Percentiles rank a stretch among this genome's conserved stretches.
Conservation (phyloP, 169 alveolate species). For the Plasmodium malariae region DNA sequence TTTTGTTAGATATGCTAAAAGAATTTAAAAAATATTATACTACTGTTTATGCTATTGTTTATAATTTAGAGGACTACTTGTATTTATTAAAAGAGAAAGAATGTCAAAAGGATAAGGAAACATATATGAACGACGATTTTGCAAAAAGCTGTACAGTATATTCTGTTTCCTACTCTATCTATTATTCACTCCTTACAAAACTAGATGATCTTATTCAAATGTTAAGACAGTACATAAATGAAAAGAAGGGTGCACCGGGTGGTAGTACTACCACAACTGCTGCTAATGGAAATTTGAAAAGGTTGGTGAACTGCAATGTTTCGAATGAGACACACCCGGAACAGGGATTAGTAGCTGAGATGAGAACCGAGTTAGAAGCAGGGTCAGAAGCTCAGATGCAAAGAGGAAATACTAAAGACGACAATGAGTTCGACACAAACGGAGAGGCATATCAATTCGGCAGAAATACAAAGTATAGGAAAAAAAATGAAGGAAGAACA, state of each 20-base stretch:
- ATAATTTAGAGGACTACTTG: constrained; percentile 58
- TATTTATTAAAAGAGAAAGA: constrained; percentile 59
- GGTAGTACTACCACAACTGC: no score
- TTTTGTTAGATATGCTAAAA: constrained; percentile 5
- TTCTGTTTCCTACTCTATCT: constrained; percentile 45
- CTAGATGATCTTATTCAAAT: constrained; percentile 55
- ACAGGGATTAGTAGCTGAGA: no score
- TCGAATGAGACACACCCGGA: no score
- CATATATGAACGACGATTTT: constrained; percentile 42
- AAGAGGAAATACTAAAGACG: no score
- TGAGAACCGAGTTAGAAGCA: no score
- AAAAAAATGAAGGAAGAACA: background rate
- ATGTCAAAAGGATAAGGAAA: constrained; percentile 8
- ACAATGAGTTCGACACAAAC: background rate
- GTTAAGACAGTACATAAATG: constrained; percentile 5
- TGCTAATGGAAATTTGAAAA: no score
- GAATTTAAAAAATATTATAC: constrained; percentile 62
- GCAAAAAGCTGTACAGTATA: constrained; percentile 7
- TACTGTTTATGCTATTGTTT: constrained; percentile 27
- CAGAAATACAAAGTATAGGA: no score
- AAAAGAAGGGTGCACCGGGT: no score
- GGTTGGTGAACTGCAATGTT: no score
- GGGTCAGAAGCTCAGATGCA: no score
- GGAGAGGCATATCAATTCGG: background rate
- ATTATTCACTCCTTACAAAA: constrained; percentile 29